These are phyloP conservation scores for Globisporangium perplexum DNA, from an alignment of 352 stramenopile genomes.

Conservation along the genomic window DNA sequence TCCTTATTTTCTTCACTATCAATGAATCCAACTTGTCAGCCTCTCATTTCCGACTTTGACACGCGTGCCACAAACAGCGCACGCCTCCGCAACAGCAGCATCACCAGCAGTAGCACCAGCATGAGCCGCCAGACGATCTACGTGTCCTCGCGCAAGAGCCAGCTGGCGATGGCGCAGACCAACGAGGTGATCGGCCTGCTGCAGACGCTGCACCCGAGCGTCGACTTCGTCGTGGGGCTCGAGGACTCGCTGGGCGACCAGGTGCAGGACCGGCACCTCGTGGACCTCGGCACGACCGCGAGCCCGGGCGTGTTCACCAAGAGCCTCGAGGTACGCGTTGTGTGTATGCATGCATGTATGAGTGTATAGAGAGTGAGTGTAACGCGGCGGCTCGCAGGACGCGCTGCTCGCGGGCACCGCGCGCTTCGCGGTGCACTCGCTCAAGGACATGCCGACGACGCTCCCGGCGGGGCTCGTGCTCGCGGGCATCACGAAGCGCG, in stretches of 20 bases:
- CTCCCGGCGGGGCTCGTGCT: slow-evolving; percentile 76
- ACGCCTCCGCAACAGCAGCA: no score
- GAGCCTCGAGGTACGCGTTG: slow-evolving; percentile 59
- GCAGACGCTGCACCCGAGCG: slow-evolving; percentile 42
- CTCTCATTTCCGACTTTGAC: no score
- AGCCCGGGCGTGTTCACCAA: slow-evolving; percentile 85
- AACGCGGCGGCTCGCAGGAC: slow-evolving; percentile 21
- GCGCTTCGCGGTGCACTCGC: slow-evolving; percentile 84
- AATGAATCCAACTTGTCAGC: no score
- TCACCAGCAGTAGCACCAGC: no score
- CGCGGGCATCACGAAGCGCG: slow-evolving; percentile 74
- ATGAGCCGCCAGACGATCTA: slow-evolving; percentile 52
- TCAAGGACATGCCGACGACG: slow-evolving; percentile 88
- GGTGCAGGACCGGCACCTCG: slow-evolving; percentile 71
- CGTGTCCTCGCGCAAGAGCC: slow-evolving; percentile 84
- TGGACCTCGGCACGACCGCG: slow-evolving; percentile 62
- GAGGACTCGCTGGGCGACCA: slow-evolving; percentile 82
- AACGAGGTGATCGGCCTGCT: slow-evolving; percentile 81
- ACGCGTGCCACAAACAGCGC: no score
- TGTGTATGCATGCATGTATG: not conserved
- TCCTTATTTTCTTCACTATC: no score
- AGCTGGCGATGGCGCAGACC: slow-evolving; percentile 86
- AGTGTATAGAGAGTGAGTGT: not conserved
- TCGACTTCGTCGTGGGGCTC: slow-evolving; percentile 74
- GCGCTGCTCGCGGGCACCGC: slow-evolving; percentile 53